Evolutionary conservation across 2,329 filamentous ascomycete genomes (phyloP), one percentile per base, ranked within the genome.

Genomic region (Tricladium varicosporioides): DNA sequence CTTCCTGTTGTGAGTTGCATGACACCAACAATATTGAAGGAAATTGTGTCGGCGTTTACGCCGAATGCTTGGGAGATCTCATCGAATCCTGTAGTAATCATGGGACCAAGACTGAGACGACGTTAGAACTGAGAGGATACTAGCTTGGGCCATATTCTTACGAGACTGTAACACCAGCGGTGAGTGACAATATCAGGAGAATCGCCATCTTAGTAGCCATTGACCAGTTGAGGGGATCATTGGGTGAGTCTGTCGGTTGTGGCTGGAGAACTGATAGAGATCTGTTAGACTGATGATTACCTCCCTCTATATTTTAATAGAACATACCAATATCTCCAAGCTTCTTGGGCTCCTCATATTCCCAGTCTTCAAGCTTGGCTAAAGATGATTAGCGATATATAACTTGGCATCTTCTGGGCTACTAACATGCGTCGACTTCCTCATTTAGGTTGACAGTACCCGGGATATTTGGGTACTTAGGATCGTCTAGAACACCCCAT

Each of bases 151-250:
- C 22, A 40, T 54, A 43, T 11, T 53, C 62, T 53, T 60, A 69
- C 66, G 66, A 61, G 16, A 58, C 58, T 15, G 59, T 64, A 57
- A 72, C 66, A 53, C 66, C 67, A 15, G 67, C 66, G 42, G 64
- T 63, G 27, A 69, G 51, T 9, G 65, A 63, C 18, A 68, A 31
- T 14, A 67, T 65, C 5, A 65, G 36, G 5, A 69, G 61, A 33
- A 67, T 65, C 1, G 65, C 51, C 50, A 68, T 61, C 52, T 70
- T 70, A 15, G 59, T 67, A 13, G 53, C 36, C 16, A 46, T 55
- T 19, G 65, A 62, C 79, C 79, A 82, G 60, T 79, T 78, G 56
- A 82, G 70, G 43, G 79, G 79, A 64, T 82, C 79, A 62, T 82
- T 77, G 45, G 77, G 76, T n/a, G 76, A 78, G 56, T 76, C 70